Conservation (phyloP, 306 rosid genomes). For the Trifolium dubium region DNA sequence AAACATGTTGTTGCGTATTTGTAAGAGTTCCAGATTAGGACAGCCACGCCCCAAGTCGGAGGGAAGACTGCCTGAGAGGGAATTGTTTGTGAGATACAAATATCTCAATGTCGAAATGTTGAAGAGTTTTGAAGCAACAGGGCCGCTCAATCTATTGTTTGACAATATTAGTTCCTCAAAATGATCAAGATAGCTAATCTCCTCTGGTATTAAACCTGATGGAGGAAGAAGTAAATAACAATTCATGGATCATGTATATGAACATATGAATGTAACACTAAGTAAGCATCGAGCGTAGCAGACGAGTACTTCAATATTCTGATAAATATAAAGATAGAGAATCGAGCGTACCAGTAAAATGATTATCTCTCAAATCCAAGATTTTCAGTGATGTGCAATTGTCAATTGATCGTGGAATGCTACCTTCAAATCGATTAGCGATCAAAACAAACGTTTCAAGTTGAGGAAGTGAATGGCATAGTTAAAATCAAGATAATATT, state of each 20-base stretch:
- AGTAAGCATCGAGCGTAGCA: too few relatives aligned
- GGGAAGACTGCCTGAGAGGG: slow-evolving; percentile 33
- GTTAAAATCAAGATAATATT: too few relatives aligned
- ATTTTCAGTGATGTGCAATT: not conserved
- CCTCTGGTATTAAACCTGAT: slow-evolving; percentile 32
- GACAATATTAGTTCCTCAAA: not conserved
- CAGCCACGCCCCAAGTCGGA: not conserved
- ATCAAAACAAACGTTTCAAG: not conserved
- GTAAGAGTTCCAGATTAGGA: not conserved
- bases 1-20: not conserved
- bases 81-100: not conserved
- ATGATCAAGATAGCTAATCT: slow-evolving; percentile 25
- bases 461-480: slow-evolving; percentile 9
- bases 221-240: not conserved
- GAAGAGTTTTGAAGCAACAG: slow-evolving; percentile 29
- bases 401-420: slow-evolving; percentile 33
- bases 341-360: slow-evolving; percentile 17
- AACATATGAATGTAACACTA: too few relatives aligned
- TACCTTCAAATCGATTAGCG: slow-evolving; percentile 9
- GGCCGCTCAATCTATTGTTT: slow-evolving; percentile 4
- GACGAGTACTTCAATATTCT: too few relatives aligned
- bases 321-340: not conserved
- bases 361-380: not conserved
- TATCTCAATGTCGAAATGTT: slow-evolving; percentile 32
- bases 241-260: not conserved